Evolutionary conservation across 2,329 filamentous ascomycete species (phyloP), one percentile per base, ranked within the genome.

Genomic region (Fusarium concolor): DNA sequence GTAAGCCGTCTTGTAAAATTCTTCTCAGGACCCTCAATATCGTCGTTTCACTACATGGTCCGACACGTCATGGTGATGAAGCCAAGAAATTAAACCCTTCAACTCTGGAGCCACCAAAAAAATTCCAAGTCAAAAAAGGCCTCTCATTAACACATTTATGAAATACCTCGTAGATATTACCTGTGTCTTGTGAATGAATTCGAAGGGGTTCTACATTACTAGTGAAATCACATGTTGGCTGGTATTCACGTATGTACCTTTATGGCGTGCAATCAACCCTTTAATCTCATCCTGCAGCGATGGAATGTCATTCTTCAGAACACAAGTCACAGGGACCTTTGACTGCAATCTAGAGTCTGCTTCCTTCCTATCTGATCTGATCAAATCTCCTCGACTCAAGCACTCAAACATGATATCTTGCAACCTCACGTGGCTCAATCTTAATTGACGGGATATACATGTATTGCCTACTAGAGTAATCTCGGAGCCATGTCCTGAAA

Each of bases 21-120:
- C 38, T 62, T 42, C n/a, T 29, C 28, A 15, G 20, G 14, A 22
- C 18, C 33, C 46, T 44, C 24, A 29, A 24, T 17, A 41, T 52
- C 18, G 6, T 43, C 56, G 55, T 66, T 66, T 66, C 56, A 66
- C 49, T 12, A 62, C 29, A 20, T 42, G 45, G 38, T 18, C 15
- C 39, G 35, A 39, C 22, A 68, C 65, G 65, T 66, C 65, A 68
- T 66, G 45, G 31, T 69, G 65, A 68, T 69, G 46, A 50, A 29
- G 65, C 38, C 52, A 56, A 65, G 56, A 37, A 54, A 66, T 62
- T 47, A 42, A 50, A 31, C 26, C 33, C 37, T 42, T 53, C 52
- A 46, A 12, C 28, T 26, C 18, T 22, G 41, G 41, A 37, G 41
- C 28, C 60, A 22, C 60, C 22, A 14, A 33, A 28, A 28, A 33